phyloP scores from a whole-genome alignment of 768 basidiomycete species.

The Chalciporus sphaerocephalus region DNA sequence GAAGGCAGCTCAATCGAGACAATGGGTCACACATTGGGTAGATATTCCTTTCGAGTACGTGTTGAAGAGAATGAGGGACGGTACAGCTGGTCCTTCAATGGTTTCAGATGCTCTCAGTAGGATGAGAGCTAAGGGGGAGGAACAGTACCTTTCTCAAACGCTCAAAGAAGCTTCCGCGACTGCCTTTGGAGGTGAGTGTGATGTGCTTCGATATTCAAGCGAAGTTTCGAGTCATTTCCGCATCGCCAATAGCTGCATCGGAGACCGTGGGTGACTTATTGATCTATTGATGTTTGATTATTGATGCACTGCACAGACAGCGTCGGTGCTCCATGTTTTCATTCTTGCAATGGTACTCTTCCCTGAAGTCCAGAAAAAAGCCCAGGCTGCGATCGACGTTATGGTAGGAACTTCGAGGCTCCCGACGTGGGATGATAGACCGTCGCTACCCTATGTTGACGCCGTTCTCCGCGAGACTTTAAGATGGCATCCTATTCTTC shows the following conservation, averaged over 20 bases:
- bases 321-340: conserved; percentile 27
- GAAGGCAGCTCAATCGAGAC: conserved; percentile 17
- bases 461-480: conserved; percentile 29
- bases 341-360: conserved; percentile 34
- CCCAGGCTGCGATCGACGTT: conserved; percentile 30
- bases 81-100: conserved; percentile 14
- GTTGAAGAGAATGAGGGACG: conserved; percentile 11
- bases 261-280: conserved; percentile 13
- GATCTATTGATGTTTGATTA: not conserved
- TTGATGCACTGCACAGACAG: conserved; percentile 15
- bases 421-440: conserved; percentile 26
- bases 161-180: conserved; percentile 21
- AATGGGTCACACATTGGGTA: conserved; percentile 18
- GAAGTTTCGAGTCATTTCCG: not conserved
- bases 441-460: conserved; percentile 24
- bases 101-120: conserved; percentile 12
- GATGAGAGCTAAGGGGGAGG: not conserved
- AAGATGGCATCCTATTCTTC: conserved; percentile 22
- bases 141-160: conserved; percentile 1
- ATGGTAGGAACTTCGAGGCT: conserved; percentile 22
- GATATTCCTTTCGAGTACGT: conserved; percentile 18
- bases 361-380: conserved; percentile 27
- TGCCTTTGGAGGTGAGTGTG: conserved; percentile 17
- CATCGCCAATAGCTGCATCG: conserved; percentile 9
- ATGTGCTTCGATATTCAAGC: not conserved